Evolutionary conservation across 2,329 filamentous ascomycete species (phyloP).

Genomic region (Aspergillus sp.): DNA sequence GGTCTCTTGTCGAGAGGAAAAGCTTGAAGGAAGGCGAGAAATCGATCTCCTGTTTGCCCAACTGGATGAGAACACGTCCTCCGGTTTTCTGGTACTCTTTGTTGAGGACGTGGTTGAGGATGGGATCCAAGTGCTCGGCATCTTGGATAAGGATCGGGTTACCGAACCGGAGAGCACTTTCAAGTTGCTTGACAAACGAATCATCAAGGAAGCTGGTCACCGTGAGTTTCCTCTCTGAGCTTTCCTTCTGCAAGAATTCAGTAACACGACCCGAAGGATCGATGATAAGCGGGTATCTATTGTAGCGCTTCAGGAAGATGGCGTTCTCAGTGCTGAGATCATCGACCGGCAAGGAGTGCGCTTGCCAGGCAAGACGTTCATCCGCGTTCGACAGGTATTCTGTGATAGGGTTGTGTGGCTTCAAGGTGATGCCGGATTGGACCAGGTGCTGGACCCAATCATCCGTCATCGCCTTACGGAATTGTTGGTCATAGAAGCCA

Average conservation of each 20-base stretch:
- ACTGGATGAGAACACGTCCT: conserved; percentile 94
- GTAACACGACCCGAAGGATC: conserved; percentile 93
- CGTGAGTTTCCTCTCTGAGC: conserved; percentile 87
- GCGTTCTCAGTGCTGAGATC: conserved; percentile 98
- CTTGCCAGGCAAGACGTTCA: conserved; percentile 91
- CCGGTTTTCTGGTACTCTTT: conserved; percentile 99
- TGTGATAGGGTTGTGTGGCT: conserved; percentile 88
- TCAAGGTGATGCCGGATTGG: conserved; percentile 89
- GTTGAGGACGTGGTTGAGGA: conserved; percentile 97
- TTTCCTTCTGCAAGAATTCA: conserved; percentile 93
- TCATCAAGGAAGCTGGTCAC: conserved; percentile 98
- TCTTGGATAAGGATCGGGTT: conserved; percentile 99
- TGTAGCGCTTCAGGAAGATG: conserved; percentile 95
- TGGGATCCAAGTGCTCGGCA: conserved; percentile 93
- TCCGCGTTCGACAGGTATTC: conserved; percentile 97
- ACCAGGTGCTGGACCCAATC: conserved; percentile 95
- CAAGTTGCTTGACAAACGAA: conserved; percentile 95
- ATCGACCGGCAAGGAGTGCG: conserved; percentile 88
- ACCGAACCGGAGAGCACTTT: conserved; percentile 94
- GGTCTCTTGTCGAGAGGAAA: conserved; percentile 92
- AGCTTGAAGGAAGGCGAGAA: conserved; percentile 96
- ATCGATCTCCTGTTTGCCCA: conserved; percentile 98
- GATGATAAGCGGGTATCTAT: conserved; percentile 96
- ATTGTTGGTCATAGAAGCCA: conserved; percentile 96
- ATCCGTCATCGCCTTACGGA: conserved; percentile 95